These are phyloP conservation scores for Rhododendron molle DNA, from an alignment of 148 eudicot genomes.

Conservation along the genomic window DNA sequence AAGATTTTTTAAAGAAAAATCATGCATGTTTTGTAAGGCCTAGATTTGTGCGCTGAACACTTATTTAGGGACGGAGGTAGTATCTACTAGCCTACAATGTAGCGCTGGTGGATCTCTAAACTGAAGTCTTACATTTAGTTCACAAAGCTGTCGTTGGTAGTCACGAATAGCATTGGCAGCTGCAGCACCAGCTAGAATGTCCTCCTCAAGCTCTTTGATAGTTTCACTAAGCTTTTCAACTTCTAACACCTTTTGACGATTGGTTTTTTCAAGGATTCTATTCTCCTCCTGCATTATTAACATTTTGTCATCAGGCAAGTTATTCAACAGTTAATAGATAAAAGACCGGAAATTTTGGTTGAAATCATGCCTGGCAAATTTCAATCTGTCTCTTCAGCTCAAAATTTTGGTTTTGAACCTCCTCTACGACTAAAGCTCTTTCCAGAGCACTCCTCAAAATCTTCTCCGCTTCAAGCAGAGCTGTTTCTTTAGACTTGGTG, in stretches of 20 bases:
- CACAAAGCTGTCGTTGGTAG: constrained; percentile 60
- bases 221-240: constrained; percentile 81
- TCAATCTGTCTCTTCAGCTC: constrained; percentile 80
- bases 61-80: too few relatives aligned
- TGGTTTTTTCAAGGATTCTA: constrained; percentile 70
- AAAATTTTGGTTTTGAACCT: constrained; percentile 81
- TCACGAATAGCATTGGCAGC: constrained; percentile 83
- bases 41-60: too few relatives aligned
- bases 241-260: constrained; percentile 81
- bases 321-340: not conserved
- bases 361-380: constrained; percentile 52
- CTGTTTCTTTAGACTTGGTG: constrained; percentile 81
- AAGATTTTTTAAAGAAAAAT: too few relatives aligned
- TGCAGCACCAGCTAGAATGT: constrained; percentile 73
- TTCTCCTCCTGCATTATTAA: constrained; percentile 57
- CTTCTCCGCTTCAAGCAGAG: constrained; percentile 84
- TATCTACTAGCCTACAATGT: not conserved
- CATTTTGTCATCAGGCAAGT: not conserved
- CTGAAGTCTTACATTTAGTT: constrained; percentile 47
- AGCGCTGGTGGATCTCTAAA: not conserved
- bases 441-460: constrained; percentile 87
- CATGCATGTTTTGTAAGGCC: too few relatives aligned
- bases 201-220: constrained; percentile 84
- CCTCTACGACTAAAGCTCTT: constrained; percentile 84
- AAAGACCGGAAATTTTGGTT: not conserved